Conservation (phyloP, 345 rosid species). For the Capsella bursapastoris region DNA sequence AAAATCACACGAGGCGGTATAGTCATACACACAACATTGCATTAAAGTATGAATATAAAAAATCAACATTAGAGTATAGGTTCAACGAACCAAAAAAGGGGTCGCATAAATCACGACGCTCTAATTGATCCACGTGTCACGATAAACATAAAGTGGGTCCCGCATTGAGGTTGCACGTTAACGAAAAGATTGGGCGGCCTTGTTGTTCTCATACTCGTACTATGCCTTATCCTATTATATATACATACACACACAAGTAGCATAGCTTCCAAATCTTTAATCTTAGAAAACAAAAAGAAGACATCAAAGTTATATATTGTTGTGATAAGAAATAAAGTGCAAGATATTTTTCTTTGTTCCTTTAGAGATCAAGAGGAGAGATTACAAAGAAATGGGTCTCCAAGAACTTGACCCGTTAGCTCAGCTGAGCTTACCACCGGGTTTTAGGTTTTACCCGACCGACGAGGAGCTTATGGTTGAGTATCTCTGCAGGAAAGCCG, state of each 20-base stretch:
- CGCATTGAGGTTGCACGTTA: constrained; percentile 34
- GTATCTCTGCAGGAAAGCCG: constrained; percentile 80
- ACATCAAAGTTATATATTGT: not conserved
- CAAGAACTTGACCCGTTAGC: constrained; percentile 71
- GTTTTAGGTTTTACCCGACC: constrained; percentile 93
- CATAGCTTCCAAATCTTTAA: constrained; percentile 27
- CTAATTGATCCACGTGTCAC: constrained; percentile 40
- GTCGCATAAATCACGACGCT: constrained; percentile 40
- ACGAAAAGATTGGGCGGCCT: constrained; percentile 35
- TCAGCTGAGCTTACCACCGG: constrained; percentile 91
- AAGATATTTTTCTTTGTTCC: not conserved
- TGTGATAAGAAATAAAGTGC: too few species aligned
- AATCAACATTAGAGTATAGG: constrained; percentile 30
- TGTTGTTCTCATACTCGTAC: not conserved
- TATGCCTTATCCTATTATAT: constrained; percentile 13
- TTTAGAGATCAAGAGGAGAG: not conserved
- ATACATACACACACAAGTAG: constrained; percentile 9
- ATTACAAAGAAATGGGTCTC: constrained; percentile 58
- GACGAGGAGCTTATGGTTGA: constrained; percentile 96
- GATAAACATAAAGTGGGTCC: constrained; percentile 41
- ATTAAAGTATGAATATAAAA: not conserved
- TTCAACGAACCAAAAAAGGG: constrained; percentile 41
- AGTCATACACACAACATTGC: constrained; percentile 18
- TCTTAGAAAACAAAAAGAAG: not conserved
- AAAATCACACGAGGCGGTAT: constrained; percentile 22